Base-by-base conservation (phyloP, 176 grass and related monocot species). In the Juncus effusus region DNA sequence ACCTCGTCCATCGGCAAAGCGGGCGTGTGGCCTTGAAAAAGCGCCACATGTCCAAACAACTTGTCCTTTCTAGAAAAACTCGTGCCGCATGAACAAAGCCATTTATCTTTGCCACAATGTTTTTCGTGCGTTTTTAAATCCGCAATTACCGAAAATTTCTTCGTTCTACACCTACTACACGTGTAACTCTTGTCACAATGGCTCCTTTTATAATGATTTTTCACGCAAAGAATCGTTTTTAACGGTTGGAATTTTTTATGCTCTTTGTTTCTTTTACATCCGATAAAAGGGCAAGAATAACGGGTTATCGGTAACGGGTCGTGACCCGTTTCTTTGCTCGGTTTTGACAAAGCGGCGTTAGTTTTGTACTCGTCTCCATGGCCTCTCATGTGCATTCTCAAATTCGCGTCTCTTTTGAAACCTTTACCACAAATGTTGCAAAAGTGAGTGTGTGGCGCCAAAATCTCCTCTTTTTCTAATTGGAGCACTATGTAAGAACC, bases 151-250 rank as follows among this genome's bases (percentile, higher is more conserved):
- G 86, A 95, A 45, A 95, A 95, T 69, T 90, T 95, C 39, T 95
- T 95, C 36, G 86, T 79, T 10, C 89, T 82, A 69, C 90, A 95
- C 12, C 90, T 75, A 81, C 90, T 95, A 67, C 90, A 95, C 16
- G 79, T 90, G 70, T 95, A 95, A 63, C 90, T 95, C 83, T 95
- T 95, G 83, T 95, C 90, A 11, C 90, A 95, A 35, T 95, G 90
- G 82, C 86, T 95, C 74, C 90, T 78, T 57, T 95, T 95, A 70
- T 90, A 95, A 70, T 95, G 90, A 74, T 95, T 95, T 70, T 95
- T 95, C 65, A 95, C 90, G 57, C 90, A 95, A 45, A 90, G 65
- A 14, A 95, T 95, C 54, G 90, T 95, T 70, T 95, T 95, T 28
- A 95, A 74, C 66, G 90, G 90, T 63, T 90, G 90, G 60, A 95